These are phyloP conservation scores for Lodderomyces jiufengensis DNA, from an alignment of 1,139 yeast species.

Conservation along the genomic window DNA sequence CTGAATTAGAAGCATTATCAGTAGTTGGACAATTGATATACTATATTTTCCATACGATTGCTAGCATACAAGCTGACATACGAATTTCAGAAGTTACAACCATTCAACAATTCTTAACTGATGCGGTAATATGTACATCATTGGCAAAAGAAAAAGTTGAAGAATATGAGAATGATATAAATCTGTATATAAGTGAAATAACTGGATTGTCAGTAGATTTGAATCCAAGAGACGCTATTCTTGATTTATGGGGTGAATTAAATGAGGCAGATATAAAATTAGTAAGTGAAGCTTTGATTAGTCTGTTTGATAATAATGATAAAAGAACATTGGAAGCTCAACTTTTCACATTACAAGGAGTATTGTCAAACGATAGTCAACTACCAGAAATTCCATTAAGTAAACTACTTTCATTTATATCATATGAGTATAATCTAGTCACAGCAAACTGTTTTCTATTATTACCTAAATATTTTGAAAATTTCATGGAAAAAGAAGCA, in stretches of 20 bases:
- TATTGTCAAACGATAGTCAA: constrained; percentile 41
- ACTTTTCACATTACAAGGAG: constrained; percentile 36
- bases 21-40: constrained; percentile 14
- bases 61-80: constrained; percentile 26
- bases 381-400: constrained; percentile 21
- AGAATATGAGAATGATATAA: constrained; percentile 51
- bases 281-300: constrained; percentile 22
- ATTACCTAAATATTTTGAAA: constrained; percentile 56
- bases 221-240: constrained; percentile 51
- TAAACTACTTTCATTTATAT: constrained; percentile 18
- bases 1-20: constrained; percentile 18
- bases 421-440: constrained; percentile 27
- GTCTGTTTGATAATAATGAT: constrained; percentile 15
- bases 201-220: constrained; percentile 55
- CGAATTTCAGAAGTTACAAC: constrained; percentile 14
- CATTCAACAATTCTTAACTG: constrained; percentile 18
- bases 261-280: constrained; percentile 31
- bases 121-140: constrained; percentile 22
- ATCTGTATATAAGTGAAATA: constrained; percentile 67
- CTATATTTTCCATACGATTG: constrained; percentile 25
- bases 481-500: constrained; percentile 38
- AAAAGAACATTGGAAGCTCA: constrained; percentile 37
- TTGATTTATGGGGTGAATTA: constrained; percentile 48
- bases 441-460: constrained; percentile 45
- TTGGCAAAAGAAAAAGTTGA: constrained; percentile 28